phyloP scores from a whole-genome alignment of 2,329 filamentous ascomycete species.

The Aspergillus pseudotamarii region DNA sequence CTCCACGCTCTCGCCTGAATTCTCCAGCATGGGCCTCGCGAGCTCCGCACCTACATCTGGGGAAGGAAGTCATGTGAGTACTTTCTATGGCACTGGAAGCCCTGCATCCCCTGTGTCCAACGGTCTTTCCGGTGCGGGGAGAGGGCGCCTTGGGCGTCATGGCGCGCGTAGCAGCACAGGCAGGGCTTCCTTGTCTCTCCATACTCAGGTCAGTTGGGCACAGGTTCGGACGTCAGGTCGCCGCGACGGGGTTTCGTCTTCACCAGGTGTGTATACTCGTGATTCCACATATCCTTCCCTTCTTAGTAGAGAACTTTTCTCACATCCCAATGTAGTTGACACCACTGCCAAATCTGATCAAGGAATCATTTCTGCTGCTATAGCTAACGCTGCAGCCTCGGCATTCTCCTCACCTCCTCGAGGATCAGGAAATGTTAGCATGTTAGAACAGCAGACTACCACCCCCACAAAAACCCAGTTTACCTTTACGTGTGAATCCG shows the following conservation, averaged over 20 bases:
- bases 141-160: slow-evolving; percentile 77
- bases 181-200: slow-evolving; percentile 63
- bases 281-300: slow-evolving; percentile 17
- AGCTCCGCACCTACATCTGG: slow-evolving; percentile 47
- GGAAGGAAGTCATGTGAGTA: slow-evolving; percentile 50
- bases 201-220: slow-evolving; percentile 61
- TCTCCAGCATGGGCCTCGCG: slow-evolving; percentile 65
- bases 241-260: slow-evolving; percentile 49
- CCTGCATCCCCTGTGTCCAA: slow-evolving; percentile 60
- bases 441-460: slow-evolving; percentile 70
- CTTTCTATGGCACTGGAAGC: slow-evolving; percentile 60
- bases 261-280: slow-evolving; percentile 34
- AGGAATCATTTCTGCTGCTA: slow-evolving; percentile 90
- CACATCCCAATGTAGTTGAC: slow-evolving; percentile 34
- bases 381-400: slow-evolving; percentile 80
- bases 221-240: slow-evolving; percentile 53
- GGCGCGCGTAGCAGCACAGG: slow-evolving; percentile 52
- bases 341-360: slow-evolving; percentile 52
- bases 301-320: slow-evolving; percentile 18
- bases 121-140: slow-evolving; percentile 80
- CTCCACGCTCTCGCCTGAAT: slow-evolving; percentile 62
- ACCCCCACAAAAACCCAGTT: slow-evolving; percentile 82
- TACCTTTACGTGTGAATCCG: slow-evolving; percentile 93
- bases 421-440: slow-evolving; percentile 77
- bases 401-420: slow-evolving; percentile 62